These are phyloP conservation scores for Coemansia sp. DNA, from an alignment of 192 early-diverging fungal species.

Conservation along the genomic window DNA sequence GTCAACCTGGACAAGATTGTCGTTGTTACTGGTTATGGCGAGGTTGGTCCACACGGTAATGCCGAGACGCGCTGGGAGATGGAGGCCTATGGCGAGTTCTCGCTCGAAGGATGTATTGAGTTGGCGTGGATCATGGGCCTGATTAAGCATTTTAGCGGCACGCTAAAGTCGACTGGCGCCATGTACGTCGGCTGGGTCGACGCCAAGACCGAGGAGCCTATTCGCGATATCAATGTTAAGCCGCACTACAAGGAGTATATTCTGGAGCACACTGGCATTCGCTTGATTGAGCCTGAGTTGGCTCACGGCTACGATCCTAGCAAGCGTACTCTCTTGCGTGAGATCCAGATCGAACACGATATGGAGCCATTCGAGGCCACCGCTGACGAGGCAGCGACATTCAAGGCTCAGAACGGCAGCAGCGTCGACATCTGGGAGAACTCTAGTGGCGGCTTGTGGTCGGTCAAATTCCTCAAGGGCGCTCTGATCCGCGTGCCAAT, in stretches of 20 bases:
- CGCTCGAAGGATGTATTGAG: slow-evolving; percentile 75
- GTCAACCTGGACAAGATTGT: slow-evolving; percentile 88
- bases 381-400: slow-evolving; percentile 85
- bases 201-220: slow-evolving; percentile 76
- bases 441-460: slow-evolving; percentile 66
- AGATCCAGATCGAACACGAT: slow-evolving; percentile 83
- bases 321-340: slow-evolving; percentile 81
- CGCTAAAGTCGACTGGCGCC: slow-evolving; percentile 2
- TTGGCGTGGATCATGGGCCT: slow-evolving; percentile 97
- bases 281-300: slow-evolving; percentile 77
- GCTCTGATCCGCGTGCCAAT: slow-evolving; percentile 87
- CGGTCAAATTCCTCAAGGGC: slow-evolving; percentile 83
- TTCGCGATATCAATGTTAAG: slow-evolving; percentile 85
- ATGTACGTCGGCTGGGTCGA: slow-evolving; percentile 81
- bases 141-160: slow-evolving; percentile 78
- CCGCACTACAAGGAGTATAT: slow-evolving; percentile 88
- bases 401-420: slow-evolving; percentile 80
- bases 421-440: slow-evolving; percentile 64
- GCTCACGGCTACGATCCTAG: slow-evolving; percentile 84
- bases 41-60: slow-evolving; percentile 89
- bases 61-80: slow-evolving; percentile 95
- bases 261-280: slow-evolving; percentile 65
- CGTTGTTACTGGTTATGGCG: slow-evolving; percentile 89
- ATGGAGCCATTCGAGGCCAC: slow-evolving; percentile 83
- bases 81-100: slow-evolving; percentile 72